Conservation (phyloP, 2,329 filamentous ascomycete genomes). For the Pseudogymnoascus sp. region DNA sequence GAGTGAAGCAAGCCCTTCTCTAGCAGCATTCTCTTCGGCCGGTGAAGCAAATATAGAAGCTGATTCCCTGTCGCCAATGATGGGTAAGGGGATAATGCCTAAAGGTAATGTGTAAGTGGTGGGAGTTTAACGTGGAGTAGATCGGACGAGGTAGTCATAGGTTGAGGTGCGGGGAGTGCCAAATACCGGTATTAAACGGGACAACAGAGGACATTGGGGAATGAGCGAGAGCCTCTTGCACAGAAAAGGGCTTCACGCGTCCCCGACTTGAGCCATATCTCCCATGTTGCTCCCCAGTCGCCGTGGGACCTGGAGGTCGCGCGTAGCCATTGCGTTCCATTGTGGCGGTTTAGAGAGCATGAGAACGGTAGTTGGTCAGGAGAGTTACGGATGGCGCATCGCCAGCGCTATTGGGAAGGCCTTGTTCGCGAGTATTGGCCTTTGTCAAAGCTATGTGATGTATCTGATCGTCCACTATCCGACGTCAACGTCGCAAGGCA, state of each 20-base stretch:
- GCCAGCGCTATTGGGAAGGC: background rate
- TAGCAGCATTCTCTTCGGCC: slow-evolving; percentile 44
- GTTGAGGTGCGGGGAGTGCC: slow-evolving; percentile 10
- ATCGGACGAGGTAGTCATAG: slow-evolving; percentile 2
- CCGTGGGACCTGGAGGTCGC: slow-evolving; percentile 8
- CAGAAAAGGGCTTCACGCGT: slow-evolving; percentile 43
- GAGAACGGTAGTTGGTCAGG: background rate
- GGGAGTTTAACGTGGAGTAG: slow-evolving; percentile 12
- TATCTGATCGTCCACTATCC: slow-evolving; percentile 1
- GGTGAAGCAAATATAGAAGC: slow-evolving; percentile 41
- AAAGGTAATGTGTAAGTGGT: slow-evolving; percentile 13
- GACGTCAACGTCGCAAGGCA: slow-evolving; percentile 4
- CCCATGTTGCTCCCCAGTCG: background rate
- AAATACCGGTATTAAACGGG: slow-evolving; percentile 64
- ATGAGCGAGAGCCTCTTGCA: slow-evolving; percentile 72
- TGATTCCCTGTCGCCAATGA: slow-evolving; percentile 45
- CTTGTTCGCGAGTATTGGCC: background rate
- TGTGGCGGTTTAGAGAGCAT: slow-evolving; percentile 10
- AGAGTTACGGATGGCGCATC: slow-evolving; percentile 2
- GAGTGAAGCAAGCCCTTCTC: slow-evolving; percentile 53
- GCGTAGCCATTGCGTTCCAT: slow-evolving; percentile 23
- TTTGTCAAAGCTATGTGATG: background rate
- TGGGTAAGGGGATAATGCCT: slow-evolving; percentile 61
- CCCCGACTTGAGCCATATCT: background rate
- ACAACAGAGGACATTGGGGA: slow-evolving; percentile 74